Conservation (phyloP, 2,329 filamentous ascomycete species). For the Chrysoporthe deuterocubensis region DNA sequence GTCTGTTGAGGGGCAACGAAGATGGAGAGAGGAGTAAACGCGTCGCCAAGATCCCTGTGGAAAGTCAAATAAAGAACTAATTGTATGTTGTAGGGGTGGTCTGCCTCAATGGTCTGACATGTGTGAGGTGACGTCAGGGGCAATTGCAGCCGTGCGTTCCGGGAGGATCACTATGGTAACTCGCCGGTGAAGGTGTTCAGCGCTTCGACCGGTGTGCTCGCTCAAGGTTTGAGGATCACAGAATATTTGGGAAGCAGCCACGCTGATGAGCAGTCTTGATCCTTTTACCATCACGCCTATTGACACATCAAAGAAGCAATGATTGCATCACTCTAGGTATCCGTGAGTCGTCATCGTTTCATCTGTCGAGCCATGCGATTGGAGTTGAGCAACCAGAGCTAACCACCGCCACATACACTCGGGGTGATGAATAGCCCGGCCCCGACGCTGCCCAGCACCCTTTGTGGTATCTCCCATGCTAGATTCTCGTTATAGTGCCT, state of each 20-base stretch:
- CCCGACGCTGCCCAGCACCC: neutral
- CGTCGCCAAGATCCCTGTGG: neutral
- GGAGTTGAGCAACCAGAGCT: conserved; percentile 6
- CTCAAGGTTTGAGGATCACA: neutral
- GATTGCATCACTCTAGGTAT: conserved; percentile 23
- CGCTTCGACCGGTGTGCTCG: neutral
- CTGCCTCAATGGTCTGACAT: conserved; percentile 7
- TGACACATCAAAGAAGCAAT: conserved; percentile 7
- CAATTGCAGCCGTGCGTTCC: neutral
- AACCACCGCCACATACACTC: neutral
- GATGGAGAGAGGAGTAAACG: neutral
- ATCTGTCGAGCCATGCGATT: conserved; percentile 24
- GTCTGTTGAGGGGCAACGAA: neutral
- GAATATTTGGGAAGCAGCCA: neutral
- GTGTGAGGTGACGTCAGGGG: conserved; percentile 26
- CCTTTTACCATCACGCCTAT: neutral
- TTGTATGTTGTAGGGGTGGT: neutral
- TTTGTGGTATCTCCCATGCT: neutral
- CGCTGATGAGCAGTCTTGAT: neutral
- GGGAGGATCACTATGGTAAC: neutral
- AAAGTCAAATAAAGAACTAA: neutral
- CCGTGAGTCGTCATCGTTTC: conserved; percentile 22
- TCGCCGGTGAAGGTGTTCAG: no score
- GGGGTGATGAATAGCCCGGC: conserved; percentile 2
- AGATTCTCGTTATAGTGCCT: neutral